Base-by-base conservation (phyloP, 1,139 yeast genomes). In the Saccharomyces hybrid region DNA sequence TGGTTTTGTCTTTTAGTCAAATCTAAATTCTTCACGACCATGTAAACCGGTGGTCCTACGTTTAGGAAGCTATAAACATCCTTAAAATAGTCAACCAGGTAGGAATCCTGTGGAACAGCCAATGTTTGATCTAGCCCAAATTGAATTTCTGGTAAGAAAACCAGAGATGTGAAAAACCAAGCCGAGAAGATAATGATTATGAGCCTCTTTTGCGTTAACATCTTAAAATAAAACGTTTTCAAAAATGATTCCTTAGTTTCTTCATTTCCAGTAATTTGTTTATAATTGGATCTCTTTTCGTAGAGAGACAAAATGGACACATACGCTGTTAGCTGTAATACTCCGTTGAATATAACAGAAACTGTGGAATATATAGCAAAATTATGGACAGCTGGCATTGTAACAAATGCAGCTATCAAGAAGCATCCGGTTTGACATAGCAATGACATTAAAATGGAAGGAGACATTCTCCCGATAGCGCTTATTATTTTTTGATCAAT, bases 341-440 rank as follows among this genome's bases (percentile, higher is more conserved):
- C 50, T 3, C 93, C 84, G 67, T 93, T 91, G 62, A 88, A 74
- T 13, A 84, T 67, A 2, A 93, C 84, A 0, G 98, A 95, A 11
- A 91, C 88, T 0, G 96, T 95, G 13, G 96, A 88, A 66, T 88
- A 93, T 27, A 84, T 73, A 0, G 99, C 97, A 76, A 93, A 93
- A 69, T 91, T 93, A 59, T 85, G 79, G 7, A 91, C 98, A 0
- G 98, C 98, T 2, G 98, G 98, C 97, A 91, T 93, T 16, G 84
- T 79, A 5, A 93, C 98, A 6, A 77, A 71, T 0, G 95, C 78
- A 0, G 97, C 97, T 49, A 93, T 74, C 8, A 83, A 72, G 66
- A 93, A 90, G 67, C 96, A 87, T 5, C 83, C 74, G 7, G 85
- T 77, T 64, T 93, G 97, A 52, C 93, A 80, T 0, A 83, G 61